Conservation (phyloP, 768 basidiomycete species). For the Russula olivacea region DNA sequence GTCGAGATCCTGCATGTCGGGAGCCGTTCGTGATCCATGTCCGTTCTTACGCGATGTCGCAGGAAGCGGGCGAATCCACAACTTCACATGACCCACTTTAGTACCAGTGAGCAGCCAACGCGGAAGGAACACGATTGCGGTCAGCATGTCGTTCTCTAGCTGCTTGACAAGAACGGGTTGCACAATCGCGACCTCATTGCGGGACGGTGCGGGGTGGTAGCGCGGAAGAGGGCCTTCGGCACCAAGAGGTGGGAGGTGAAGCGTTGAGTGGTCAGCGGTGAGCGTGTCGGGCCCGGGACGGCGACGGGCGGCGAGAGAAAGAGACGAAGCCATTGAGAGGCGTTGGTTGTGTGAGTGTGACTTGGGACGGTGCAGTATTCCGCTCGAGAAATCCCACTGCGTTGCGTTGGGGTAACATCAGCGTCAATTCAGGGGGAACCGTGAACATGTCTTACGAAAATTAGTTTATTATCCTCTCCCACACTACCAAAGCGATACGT, state of each 20-base stretch:
- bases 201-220: conserved; percentile 85
- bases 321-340: conserved; percentile 68
- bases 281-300: conserved; percentile 27
- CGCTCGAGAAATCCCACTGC: conserved; percentile 93
- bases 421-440: background rate
- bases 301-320: conserved; percentile 68
- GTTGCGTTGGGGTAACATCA: background rate
- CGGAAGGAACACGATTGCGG: conserved; percentile 70
- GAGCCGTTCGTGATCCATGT: conserved; percentile 10
- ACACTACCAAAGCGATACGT: conserved; percentile 95
- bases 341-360: conserved; percentile 64
- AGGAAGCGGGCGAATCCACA: conserved; percentile 75
- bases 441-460: conserved; percentile 54
- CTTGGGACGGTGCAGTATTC: conserved; percentile 85
- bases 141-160: conserved; percentile 73
- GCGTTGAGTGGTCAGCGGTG: conserved; percentile 45
- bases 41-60: conserved; percentile 25
- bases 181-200: conserved; percentile 84
- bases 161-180: conserved; percentile 89
- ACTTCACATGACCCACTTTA: conserved; percentile 68
- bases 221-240: conserved; percentile 43
- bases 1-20: conserved; percentile 15
- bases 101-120: conserved; percentile 74
- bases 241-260: conserved; percentile 46
- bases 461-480: conserved; percentile 93